phyloP scores from a whole-genome alignment of 1,284 basidiomycete genomes.

The Ustilago curta region DNA sequence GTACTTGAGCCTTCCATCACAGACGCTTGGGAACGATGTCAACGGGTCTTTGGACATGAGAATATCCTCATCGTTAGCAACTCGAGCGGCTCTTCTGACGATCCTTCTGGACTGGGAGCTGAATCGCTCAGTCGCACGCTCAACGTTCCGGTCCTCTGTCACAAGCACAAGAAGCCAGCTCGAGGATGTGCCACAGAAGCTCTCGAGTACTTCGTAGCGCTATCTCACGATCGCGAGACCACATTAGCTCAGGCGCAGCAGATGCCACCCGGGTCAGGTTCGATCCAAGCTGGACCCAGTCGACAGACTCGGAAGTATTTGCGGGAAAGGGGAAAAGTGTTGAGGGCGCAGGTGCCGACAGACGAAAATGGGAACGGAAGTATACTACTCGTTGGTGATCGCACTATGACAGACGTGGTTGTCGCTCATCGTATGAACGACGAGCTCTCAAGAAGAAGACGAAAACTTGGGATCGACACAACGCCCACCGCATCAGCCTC shows the following conservation, averaged over 20 bases:
- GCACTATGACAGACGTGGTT: conserved; percentile 89
- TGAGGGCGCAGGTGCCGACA: conserved; percentile 73
- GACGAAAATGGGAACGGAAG: conserved; percentile 72
- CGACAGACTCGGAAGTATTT: conserved; percentile 22
- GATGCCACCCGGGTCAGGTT: conserved; percentile 23
- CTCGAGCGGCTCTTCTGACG: conserved; percentile 84
- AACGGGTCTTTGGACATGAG: conserved; percentile 79
- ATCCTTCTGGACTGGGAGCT: conserved; percentile 86
- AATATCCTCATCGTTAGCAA: conserved; percentile 93
- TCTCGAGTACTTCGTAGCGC: conserved; percentile 74
- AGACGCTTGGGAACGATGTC: conserved; percentile 83
- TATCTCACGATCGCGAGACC: conserved; percentile 56
- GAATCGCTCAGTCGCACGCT: conserved; percentile 85
- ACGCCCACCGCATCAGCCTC: conserved; percentile 7
- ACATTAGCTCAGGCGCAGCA: conserved; percentile 61
- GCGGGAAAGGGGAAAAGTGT: conserved; percentile 29
- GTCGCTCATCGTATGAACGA: conserved; percentile 78
- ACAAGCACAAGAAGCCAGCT: conserved; percentile 80
- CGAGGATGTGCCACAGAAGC: conserved; percentile 77
- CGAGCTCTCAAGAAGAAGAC: conserved; percentile 38
- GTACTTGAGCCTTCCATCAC: conserved; percentile 67
- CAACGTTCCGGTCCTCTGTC: conserved; percentile 83
- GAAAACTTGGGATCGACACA: conserved; percentile 46
- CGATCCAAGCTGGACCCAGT: conserved; percentile 38
- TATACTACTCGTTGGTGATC: conserved; percentile 86